Conservation (phyloP, 2,329 filamentous ascomycete species). For the Fusarium palustre region DNA sequence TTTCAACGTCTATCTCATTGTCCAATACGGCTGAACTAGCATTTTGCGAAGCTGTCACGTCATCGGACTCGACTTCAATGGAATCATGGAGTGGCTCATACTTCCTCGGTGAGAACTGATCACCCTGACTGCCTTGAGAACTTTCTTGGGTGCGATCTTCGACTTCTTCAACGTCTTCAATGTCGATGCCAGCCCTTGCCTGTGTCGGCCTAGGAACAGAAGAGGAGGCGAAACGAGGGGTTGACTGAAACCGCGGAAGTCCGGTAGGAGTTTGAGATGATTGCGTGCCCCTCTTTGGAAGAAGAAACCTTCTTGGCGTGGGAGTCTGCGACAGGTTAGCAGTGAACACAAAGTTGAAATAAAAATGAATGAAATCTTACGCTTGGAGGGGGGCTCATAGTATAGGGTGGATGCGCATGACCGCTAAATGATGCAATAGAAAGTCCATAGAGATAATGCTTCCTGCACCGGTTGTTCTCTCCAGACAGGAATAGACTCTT, state of each 20-base stretch:
- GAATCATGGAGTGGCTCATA: constrained; percentile 40
- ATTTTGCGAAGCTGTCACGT: constrained; percentile 32
- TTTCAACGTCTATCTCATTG: constrained; percentile 5
- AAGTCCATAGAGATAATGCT: constrained; percentile 5
- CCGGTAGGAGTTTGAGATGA: constrained; percentile 50
- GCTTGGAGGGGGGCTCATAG: constrained; percentile 48
- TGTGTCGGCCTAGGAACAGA: constrained; percentile 49
- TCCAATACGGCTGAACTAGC: constrained; percentile 6
- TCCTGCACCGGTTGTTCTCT: constrained; percentile 1
- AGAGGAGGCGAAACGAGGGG: constrained; percentile 54
- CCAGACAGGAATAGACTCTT: neutral
- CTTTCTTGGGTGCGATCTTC: constrained; percentile 33
- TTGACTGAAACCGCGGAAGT: constrained; percentile 53
- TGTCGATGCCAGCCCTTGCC: constrained; percentile 39
- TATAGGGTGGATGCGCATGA: constrained; percentile 35
- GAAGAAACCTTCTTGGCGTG: constrained; percentile 55
- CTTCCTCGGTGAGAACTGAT: constrained; percentile 10
- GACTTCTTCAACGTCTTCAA: constrained; percentile 53
- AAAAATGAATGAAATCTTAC: constrained; percentile 28
- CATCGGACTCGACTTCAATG: constrained; percentile 49
- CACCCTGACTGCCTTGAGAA: constrained; percentile 9
- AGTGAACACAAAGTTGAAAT: neutral
- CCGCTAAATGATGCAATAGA: constrained; percentile 4
- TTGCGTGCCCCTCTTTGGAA: constrained; percentile 51
- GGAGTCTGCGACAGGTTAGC: constrained; percentile 51